Conservation (phyloP, 495 filamentous ascomycete species). For the Penicillium canariense region DNA sequence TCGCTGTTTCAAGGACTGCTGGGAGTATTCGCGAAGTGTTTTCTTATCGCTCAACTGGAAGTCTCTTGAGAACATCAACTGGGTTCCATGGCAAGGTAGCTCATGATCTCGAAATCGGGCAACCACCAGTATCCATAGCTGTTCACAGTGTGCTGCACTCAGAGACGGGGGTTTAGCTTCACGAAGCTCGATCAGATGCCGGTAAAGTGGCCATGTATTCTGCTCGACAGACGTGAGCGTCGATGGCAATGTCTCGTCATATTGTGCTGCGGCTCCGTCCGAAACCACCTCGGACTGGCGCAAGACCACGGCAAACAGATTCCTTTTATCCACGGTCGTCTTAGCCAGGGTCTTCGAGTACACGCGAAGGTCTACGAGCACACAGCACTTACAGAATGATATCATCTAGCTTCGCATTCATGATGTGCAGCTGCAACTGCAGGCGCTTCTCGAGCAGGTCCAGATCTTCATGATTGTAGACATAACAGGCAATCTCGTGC, state of each 20-base stretch:
- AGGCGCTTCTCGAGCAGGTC: background rate
- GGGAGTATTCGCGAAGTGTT: background rate
- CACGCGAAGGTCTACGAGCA: background rate
- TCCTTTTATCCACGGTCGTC: background rate
- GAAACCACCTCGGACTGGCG: background rate
- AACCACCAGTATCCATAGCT: background rate
- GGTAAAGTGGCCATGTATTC: background rate
- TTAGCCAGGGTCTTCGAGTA: background rate
- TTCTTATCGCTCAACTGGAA: background rate
- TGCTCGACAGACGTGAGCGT: background rate
- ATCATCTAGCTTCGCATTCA: conserved; percentile 6
- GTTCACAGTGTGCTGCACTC: background rate
- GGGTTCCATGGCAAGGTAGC: background rate
- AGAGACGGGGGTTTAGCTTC: background rate
- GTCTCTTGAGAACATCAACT: background rate
- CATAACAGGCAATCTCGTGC: conserved; percentile 1
- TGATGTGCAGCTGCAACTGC: conserved; percentile 1
- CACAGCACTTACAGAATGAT: background rate
- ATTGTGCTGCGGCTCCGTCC: background rate
- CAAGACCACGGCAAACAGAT: background rate
- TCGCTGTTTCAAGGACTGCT: background rate
- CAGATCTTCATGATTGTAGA: background rate
- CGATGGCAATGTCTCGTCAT: background rate
- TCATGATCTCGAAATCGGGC: background rate
- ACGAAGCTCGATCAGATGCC: background rate